Evolutionary conservation across 2,329 filamentous ascomycete species (phyloP), one percentile per base, ranked within the genome.

Genomic region (Juglanconis oblonga): DNA sequence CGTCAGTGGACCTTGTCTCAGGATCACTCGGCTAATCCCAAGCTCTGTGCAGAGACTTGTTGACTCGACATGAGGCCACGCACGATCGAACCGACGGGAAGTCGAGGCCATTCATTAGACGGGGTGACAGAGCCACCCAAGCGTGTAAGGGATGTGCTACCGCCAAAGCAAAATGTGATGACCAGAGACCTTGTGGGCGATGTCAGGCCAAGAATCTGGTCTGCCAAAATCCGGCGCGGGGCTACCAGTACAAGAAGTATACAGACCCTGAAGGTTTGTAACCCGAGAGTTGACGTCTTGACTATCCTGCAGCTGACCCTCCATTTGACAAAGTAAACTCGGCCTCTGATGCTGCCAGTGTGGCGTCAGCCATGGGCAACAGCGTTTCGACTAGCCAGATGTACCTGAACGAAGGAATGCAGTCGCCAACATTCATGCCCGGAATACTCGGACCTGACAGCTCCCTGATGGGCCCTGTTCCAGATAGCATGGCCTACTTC

Each of bases 91-190:
- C 69, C 49, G 66, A 68, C 33, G 63, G 65, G 13, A 66, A 65
- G 13, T 66, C 66, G n/a, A 64, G 64, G 36, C 58, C 66, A 3
- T 65, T 68, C 9, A 70, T 70, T 40, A 67, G 67, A 35, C 61
- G 66, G n/a, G 67, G 64, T 52, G 69, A 71, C 44, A 65, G 69
- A 17, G 68, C 68, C 14, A 66, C 66, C 48, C 66, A 69, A 57
- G 69, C 69, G 4, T 70, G 69, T 42, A 36, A 64, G 17, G 66
- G 65, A 42, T 70, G 69, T 52, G 67, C 67, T 31, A 52, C 67
- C n/a, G 66, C 68, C 48, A 71, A 70, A 48, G 66, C 69, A 2
- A 70, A 70, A 54, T 71, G 68, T 55, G 68, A 70, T 50, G 67
- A 69, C 56, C 65, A 68, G 63, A 70, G 69, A 61, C 69, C 68